Evolutionary conservation across 495 filamentous ascomycete genomes (phyloP), one percentile per base, ranked within the genome.

Genomic region (Hyaloscypha bicolor): DNA sequence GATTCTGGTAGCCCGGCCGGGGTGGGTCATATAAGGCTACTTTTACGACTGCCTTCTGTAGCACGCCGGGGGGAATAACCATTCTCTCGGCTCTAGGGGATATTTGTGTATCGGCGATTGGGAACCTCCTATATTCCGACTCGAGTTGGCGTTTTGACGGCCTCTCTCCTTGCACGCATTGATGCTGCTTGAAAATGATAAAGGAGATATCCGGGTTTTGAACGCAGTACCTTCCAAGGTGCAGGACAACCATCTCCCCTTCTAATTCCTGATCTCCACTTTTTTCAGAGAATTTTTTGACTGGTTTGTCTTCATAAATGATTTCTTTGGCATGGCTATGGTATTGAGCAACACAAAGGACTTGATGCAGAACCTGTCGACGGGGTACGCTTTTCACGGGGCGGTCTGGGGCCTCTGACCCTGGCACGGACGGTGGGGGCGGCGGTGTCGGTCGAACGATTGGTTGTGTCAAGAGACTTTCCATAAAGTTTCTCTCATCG

Each of bases 201-300:
- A 60, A 60, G 32, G 57, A 60, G 25, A 60, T 60, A 3, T 32
- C 57, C 32, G 57, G 57, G 57, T 60, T 60, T 60, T 60, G 57
- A 60, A 37, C 25, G 57, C 25, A 37, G 32, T 60, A 60, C 14
- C 25, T 33, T 33, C 32, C 32, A 60, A 60, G 14, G 57, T 60
- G 14, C 4, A 2, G 2, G 32, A 60, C 57, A 37, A 35, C 16
- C 57, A 3, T 6, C 57, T 31, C 57, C 2, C 57, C 57, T 60
- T 32, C 57, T 33, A 60, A 37, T 60, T 60, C 57, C 1, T 31
- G 30, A 37, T 60, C 22, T 60, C 32, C 29, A 60, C 57, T 60
- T 16, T 19, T 32, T 32, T 60, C 32, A 14, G 57, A 60, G 32
- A 60, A 60, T 1, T 9, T 32, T 33, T 37, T 32, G 29, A 60